phyloP scores from a whole-genome alignment of 176 grass and related monocot species.

The Pontederia paniculata region DNA sequence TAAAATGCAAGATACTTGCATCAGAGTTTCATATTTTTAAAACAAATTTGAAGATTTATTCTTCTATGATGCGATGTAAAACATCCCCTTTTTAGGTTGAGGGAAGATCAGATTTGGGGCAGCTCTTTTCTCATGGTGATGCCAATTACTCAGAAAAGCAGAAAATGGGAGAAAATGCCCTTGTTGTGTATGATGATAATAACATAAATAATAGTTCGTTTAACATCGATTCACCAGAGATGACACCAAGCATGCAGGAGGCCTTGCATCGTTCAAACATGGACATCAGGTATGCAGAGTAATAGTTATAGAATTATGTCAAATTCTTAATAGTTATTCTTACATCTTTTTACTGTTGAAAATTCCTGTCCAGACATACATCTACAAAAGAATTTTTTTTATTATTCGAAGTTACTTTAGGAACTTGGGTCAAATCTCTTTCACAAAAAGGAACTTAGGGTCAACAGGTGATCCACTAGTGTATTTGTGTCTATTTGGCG shows the following conservation, averaged over 20 bases:
- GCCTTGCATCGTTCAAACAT: slow-evolving; percentile 88
- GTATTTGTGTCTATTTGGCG: no score
- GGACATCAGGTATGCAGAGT: slow-evolving; percentile 62
- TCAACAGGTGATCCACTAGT: no score
- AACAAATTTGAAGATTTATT: background rate
- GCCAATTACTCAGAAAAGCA: slow-evolving; percentile 30
- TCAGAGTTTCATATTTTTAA: background rate
- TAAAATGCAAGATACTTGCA: background rate
- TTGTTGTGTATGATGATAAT: slow-evolving; percentile 27
- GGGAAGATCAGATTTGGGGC: slow-evolving; percentile 34
- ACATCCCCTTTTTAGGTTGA: slow-evolving; percentile 29
- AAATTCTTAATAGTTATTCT: background rate
- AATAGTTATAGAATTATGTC: background rate
- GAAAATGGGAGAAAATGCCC: slow-evolving; percentile 27
- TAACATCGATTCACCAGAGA: slow-evolving; percentile 63
- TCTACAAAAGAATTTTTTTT: background rate
- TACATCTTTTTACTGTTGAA: background rate
- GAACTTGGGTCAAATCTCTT: no score
- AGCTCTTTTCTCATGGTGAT: slow-evolving; percentile 58
- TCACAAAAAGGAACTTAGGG: no score
- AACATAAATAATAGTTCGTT: slow-evolving; percentile 24
- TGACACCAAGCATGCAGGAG: slow-evolving; percentile 83
- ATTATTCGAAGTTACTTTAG: background rate
- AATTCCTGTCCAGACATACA: background rate
- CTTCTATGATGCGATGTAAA: background rate